Evolutionary conservation across 225 moss, liverwort and hornwort genomes (phyloP), one percentile per base, ranked within the genome.

Genomic region (Antitrichia curtipendula): DNA sequence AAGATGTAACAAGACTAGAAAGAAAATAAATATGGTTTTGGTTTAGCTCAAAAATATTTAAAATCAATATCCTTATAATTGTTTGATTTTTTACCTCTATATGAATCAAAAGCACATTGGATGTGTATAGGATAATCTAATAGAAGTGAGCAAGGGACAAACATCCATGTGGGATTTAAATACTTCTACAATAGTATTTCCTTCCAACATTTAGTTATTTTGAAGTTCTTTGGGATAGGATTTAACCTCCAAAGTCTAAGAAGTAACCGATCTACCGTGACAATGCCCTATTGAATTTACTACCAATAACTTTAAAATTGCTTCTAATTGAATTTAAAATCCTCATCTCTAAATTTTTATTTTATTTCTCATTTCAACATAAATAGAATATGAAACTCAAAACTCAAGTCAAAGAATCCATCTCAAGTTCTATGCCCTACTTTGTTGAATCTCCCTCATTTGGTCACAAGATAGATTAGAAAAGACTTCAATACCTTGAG

Each of bases 311-410:
- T 31, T 2, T 31, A 74, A 74, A 74, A 19, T 49, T 74, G 7
- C 31, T 74, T 74, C 31, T 4, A 47, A 49, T 49, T 74, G 20
- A 74, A 47, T 49, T 31, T 11, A 8, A 47, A 74, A 20, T 5
- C 5, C 0, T 19, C 47, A 47, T 18, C 0, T 73, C 29, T 29
- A 45, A 28, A 47, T 4, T 31, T 32, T 4, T 31, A n/a, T n/a
- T n/a, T n/a, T n/a, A n/a, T n/a, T n/a, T n/a, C n/a, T n/a, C 6
- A 1, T 74, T 20, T 18, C 31, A 12, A 0, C 0, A 0, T 12
- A 74, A 49, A 74, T 7, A 74, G 12, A 74, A 12, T 2, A 25
- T 12, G 7, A 74, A 74, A 74, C 3, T 49, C 17, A 47, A 29
- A 18, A 29, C 7, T 18, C 8, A 49, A 25, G n/a, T n/a, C n/a